Base-by-base conservation (phyloP, 2,329 filamentous ascomycete species). In the Aspergillus pseudoglaucus region DNA sequence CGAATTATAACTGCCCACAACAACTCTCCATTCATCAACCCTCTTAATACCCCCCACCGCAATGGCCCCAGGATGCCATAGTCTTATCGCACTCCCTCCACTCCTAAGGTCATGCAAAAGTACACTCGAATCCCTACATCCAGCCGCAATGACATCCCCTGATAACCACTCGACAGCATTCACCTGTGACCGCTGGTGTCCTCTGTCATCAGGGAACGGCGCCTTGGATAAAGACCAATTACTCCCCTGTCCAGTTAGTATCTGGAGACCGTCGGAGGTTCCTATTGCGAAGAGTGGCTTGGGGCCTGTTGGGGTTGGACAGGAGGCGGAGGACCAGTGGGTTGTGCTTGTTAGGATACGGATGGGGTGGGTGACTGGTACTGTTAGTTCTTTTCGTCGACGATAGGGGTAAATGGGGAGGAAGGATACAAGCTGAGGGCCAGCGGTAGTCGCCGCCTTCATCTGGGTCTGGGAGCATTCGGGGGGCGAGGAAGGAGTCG, bases 151-250 rank as follows among this genome's bases (percentile, higher is more conserved):
- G 2, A 71, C 59, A 38, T 62, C 56, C 3, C 55, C 44, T 2
- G 60, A 63, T 6, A 71, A 51, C 69, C 69, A 72, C 48, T 71
- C 69, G 3, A 72, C 62, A 9, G 63, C 57, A 22, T 53, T 59
- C 17, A 70, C 58, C 15, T 57, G 58, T 8, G 60, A 52, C 8
- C 48, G 50, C 40, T 54, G 54, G 17, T 50, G 53, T 12, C 52
- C 48, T 6, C 45, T 49, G 18, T 59, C 55, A 15, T 51, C 51
- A 6, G 59, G 54, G 7, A 60, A 62, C 12, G 52, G 57, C 45
- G 54, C 62, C 37, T 63, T 59, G 1, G 56, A 60, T 18, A 68
- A 45, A 2, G 54, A 48, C 65, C 63, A 68, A 43, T 60, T 53
- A 43, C 56, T 56, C 3, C 52, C 57, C 6, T 55, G 47, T 14